phyloP scores from a whole-genome alignment of 257 asterid genomes.

The Solanum medicagineum region DNA sequence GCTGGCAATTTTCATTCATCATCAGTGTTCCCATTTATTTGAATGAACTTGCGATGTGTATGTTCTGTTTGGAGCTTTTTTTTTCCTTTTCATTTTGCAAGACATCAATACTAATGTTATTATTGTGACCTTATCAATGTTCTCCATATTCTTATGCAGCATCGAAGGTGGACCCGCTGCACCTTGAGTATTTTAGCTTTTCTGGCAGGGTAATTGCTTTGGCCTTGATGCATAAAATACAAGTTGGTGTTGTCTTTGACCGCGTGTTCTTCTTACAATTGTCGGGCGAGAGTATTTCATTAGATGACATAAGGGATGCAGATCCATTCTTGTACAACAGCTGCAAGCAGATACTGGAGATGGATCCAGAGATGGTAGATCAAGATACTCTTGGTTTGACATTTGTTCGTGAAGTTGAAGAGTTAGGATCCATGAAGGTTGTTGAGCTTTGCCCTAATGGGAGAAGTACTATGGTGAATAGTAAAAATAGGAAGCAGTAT shows the following conservation, averaged over 20 bases:
- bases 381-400: conserved; percentile 84
- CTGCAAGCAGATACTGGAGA: conserved; percentile 86
- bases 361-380: conserved; percentile 79
- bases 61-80: conserved; percentile 1
- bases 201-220: conserved; percentile 86
- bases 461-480: conserved; percentile 45
- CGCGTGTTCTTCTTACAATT: conserved; percentile 69
- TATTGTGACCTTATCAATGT: not conserved
- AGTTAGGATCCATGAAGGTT: conserved; percentile 64
- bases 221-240: conserved; percentile 87
- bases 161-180: conserved; percentile 84
- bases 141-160: conserved; percentile 41
- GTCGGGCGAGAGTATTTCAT: conserved; percentile 47
- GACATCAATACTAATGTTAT: not conserved
- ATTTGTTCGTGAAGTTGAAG: conserved; percentile 68
- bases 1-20: not conserved
- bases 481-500: conserved; percentile 62
- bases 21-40: not conserved
- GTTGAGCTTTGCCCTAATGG: conserved; percentile 75
- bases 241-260: conserved; percentile 83
- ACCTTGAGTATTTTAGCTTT: conserved; percentile 75
- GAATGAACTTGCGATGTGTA: conserved; percentile 2
- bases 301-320: conserved; percentile 79
- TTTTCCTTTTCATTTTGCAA: not conserved
- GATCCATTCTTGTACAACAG: conserved; percentile 79